Base-by-base conservation (phyloP, 1,139 yeast genomes). In the Yamadazyma aaseri region DNA sequence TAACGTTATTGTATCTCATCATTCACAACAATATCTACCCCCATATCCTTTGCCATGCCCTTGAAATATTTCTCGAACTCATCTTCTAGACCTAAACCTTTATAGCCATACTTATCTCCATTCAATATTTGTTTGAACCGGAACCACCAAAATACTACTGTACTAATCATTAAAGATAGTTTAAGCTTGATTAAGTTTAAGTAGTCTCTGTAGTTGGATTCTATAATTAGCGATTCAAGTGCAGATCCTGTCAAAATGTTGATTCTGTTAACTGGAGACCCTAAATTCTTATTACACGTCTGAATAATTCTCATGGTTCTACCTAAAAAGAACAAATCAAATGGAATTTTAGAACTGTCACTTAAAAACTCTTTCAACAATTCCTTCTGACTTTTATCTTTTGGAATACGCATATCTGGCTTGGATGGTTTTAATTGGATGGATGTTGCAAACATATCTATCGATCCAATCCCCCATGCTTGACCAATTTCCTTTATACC, bases 301-400 rank as follows among this genome's bases (percentile, higher is more conserved):
- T 83, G 92, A 35, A 85, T 72, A 65, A 84, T 82, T 38, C 90
- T 63, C 82, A 81, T 81, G 8, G 86, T 71, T 47, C 92, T 63
- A 32, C 85, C 78, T 10, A 85, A 57, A 47, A 85, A 82, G 20
- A 81, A 65, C 33, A 85, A 56, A 36, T 79, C 81, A 39, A 78
- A 58, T 1, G 95, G 95, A 51, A 85, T 78, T 52, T 73, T 75
- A 33, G 74, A 73, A 11, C 80, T 71, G 49, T 83, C 89, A 36
- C 74, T 58, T 39, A 85, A 64, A 45, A 85, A 79, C 35, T 53
- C 55, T 16, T 28, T 34, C 37, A 48, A 47, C 22, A 64, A 37
- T n/a, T 48, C 50, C 17, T 52, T 47, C 22, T 56, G 46, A 28
- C 47, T 49, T 63, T 72, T 36, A 55, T 56, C 55, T 45, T 48